A percentile compares a stretch with the other conserved stretches of the same genome.
These are phyloP conservation scores for Pseudisothecium myosuroides DNA, from an alignment of 225 moss, liverwort and hornwort genomes.

Conservation along the genomic window DNA sequence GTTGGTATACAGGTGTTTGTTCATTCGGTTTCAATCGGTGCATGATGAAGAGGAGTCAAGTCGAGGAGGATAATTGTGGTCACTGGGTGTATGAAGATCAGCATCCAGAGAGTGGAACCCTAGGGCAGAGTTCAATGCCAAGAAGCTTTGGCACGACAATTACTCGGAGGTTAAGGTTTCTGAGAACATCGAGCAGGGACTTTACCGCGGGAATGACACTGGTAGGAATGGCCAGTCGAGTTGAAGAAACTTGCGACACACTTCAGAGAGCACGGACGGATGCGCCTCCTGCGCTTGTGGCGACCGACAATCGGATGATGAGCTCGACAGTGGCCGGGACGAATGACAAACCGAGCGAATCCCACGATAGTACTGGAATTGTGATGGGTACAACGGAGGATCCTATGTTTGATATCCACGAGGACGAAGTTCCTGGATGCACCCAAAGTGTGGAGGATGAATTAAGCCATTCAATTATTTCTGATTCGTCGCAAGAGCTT, in stretches of 20 bases:
- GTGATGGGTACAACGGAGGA: not conserved
- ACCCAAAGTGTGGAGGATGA: not conserved
- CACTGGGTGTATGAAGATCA: conserved; percentile 15
- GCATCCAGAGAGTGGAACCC: not conserved
- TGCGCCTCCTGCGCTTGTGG: not conserved
- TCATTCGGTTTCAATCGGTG: not conserved
- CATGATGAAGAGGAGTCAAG: conserved; percentile 12
- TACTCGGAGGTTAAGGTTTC: not conserved
- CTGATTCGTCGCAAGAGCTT: not conserved
- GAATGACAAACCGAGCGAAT: not conserved
- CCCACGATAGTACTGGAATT: not conserved
- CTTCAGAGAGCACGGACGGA: not conserved
- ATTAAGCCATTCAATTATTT: not conserved
- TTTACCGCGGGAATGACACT: not conserved
- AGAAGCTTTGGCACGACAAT: not conserved
- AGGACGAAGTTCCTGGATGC: not conserved
- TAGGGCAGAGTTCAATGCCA: not conserved
- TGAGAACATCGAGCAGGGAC: not conserved
- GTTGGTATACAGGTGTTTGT: not conserved
- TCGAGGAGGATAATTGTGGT: not conserved
- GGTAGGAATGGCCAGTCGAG: not conserved
- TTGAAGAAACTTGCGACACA: not conserved
- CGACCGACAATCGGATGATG: not conserved
- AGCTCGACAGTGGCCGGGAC: not conserved
- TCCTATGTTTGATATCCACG: not conserved